Percentiles rank a stretch among this genome's conserved stretches.
Evolutionary conservation across 148 eudicot genomes (phyloP).

Genomic region (Amaranthus palmeri): DNA sequence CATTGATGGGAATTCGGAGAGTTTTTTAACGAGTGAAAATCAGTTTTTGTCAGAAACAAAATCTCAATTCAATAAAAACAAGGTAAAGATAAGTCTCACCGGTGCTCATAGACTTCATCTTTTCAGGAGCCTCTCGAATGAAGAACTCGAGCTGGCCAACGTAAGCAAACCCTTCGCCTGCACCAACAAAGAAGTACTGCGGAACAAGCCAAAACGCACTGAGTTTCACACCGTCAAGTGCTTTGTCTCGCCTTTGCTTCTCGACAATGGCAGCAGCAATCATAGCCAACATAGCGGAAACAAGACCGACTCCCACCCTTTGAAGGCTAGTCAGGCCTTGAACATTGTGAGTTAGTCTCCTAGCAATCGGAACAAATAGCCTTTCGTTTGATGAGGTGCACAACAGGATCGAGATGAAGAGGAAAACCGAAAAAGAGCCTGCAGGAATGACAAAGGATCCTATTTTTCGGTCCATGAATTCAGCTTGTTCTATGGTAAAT

Average conservation of each 20-base stretch:
- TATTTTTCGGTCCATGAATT: constrained; percentile 72
- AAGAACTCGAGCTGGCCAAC: constrained; percentile 97
- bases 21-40: too few relatives aligned
- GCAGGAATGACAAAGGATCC: constrained; percentile 71
- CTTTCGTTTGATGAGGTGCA: constrained; percentile 82
- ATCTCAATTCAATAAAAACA: too few relatives aligned
- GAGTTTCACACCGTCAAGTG: constrained; percentile 23
- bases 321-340: constrained; percentile 86
- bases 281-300: constrained; percentile 61
- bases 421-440: constrained; percentile 82
- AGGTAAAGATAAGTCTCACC: constrained; percentile 25
- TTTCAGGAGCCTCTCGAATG: constrained; percentile 94
- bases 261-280: constrained; percentile 68
- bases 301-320: constrained; percentile 70
- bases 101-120: constrained; percentile 98
- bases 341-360: constrained; percentile 51
- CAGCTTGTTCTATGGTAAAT: constrained; percentile 94
- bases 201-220: constrained; percentile 94
- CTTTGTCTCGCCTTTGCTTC: constrained; percentile 41
- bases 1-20: too few relatives aligned
- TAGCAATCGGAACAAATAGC: constrained; percentile 61
- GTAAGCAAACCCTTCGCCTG: constrained; percentile 94
- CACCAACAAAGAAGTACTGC: constrained; percentile 89
- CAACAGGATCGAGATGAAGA: constrained; percentile 71
- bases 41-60: too few relatives aligned